Percentiles rank a stretch among this genome's conserved stretches.
Conservation (phyloP, 345 rosid species). For the Conringia planisiliqua region DNA sequence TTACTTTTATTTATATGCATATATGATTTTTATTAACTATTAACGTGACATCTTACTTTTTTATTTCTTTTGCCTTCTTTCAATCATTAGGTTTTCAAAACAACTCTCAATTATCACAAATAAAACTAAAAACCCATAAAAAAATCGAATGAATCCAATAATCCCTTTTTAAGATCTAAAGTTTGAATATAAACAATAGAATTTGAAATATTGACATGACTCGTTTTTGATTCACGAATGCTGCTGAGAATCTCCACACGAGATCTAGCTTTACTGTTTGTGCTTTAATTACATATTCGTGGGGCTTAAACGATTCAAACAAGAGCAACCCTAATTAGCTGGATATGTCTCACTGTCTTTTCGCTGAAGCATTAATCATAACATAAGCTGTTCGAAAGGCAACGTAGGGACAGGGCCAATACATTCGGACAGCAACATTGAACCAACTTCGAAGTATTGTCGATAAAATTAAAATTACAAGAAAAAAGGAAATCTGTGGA, state of each 20-base stretch:
- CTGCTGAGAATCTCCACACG: background rate
- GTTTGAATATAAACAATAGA: background rate
- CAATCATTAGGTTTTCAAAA: constrained; percentile 1
- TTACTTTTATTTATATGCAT: background rate
- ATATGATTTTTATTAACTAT: background rate
- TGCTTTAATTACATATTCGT: background rate
- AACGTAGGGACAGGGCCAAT: constrained; percentile 35
- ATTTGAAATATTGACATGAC: constrained; percentile 10
- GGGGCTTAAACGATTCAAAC: constrained; percentile 20
- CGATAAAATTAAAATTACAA: background rate
- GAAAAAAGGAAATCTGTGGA: constrained; percentile 25
- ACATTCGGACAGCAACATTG: constrained; percentile 36
- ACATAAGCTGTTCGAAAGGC: constrained; percentile 23
- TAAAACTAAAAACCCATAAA: background rate
- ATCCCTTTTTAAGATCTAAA: background rate
- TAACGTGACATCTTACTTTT: constrained; percentile 10
- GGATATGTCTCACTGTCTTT: constrained; percentile 35
- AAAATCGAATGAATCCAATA: constrained; percentile 4
- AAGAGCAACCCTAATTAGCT: constrained; percentile 29
- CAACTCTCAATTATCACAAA: background rate
- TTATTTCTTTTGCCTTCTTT: constrained; percentile 16
- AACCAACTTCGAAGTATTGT: constrained; percentile 35
- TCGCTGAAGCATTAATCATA: constrained; percentile 29
- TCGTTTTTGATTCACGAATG: constrained; percentile 1
- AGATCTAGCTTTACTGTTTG: constrained; percentile 4